Evolutionary conservation across 1,284 basidiomycete genomes (phyloP), one percentile per base, ranked within the genome.

Genomic region (Ganoderma lingzhi): DNA sequence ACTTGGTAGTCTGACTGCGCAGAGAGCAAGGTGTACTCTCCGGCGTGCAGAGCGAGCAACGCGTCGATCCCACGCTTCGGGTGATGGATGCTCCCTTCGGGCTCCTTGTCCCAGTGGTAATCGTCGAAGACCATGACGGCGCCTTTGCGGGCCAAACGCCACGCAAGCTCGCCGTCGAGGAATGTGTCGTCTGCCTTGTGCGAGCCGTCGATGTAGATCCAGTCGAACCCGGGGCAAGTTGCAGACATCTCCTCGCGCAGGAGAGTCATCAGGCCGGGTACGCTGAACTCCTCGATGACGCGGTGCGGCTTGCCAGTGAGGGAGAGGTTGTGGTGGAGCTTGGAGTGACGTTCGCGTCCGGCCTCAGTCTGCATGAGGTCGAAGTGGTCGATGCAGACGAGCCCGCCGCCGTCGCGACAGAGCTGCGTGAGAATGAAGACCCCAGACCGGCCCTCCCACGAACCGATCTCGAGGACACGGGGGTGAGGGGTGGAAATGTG

Each of bases 381-480:
- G 73, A 88, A 88, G 70, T 88, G 88, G 75, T 89, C 88, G 70
- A 89, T 84, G 71, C 86, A 88, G 58, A 86, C 81, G 19, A 89
- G 75, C 59, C 83, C 82, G 4, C 86, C 85, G 14, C 76, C 75
- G 6, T 75, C 71, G n/a, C 76, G 76, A 75, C 86, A 88, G 55
- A 89, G 82, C 48, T 84, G 81, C 9, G 76, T 80, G 53, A 87
- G 79, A 45, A 88, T 79, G 77, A 87, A 89, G 30, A 87, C 83
- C 23, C 86, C 87, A 0, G 88, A 89, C 61, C 88, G 84, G 28
- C 88, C 88, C 77, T 90, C 88, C 87, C 88, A 90, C 17, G 86
- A 87, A 4, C 88, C 87, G n/a, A 90, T 87, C 75, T 89, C 88
- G 15, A 89, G 83, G 6, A 79, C 83, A 17, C 87, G 83, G 14